Conservation (phyloP, 805 yeast genomes). For the Saccharomycopsis vini region DNA sequence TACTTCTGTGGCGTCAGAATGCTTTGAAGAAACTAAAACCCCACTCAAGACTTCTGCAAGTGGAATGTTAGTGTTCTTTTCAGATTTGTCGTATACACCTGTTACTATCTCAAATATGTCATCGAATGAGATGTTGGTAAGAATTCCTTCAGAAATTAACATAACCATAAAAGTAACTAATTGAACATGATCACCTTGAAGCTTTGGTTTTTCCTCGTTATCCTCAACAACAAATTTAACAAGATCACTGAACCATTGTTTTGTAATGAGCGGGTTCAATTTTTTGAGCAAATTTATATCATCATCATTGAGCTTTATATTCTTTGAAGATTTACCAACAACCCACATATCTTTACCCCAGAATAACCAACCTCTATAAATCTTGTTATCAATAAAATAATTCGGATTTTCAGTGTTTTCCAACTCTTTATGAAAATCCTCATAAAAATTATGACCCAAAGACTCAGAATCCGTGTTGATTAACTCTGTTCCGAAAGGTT, state of each 20-base stretch:
- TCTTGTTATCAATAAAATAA: conserved; percentile 50
- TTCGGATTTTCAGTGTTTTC: conserved; percentile 35
- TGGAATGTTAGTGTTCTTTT: conserved; percentile 68
- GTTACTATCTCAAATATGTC: conserved; percentile 46
- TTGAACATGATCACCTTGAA: conserved; percentile 56
- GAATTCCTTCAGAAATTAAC: conserved; percentile 38
- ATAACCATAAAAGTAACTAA: conserved; percentile 43
- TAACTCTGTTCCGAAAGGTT: conserved; percentile 29
- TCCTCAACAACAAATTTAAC: conserved; percentile 49
- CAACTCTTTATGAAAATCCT: conserved; percentile 44
- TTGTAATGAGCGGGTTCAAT: conserved; percentile 39
- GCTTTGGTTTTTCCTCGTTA: conserved; percentile 59
- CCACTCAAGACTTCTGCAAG: conserved; percentile 65
- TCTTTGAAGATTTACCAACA: too few relatives aligned
- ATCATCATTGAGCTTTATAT: conserved; percentile 21
- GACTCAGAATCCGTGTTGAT: conserved; percentile 34
- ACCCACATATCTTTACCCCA: conserved; percentile 58
- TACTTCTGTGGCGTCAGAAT: conserved; percentile 24
- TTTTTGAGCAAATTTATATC: conserved; percentile 36
- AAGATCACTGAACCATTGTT: conserved; percentile 49
- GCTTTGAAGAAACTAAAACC: conserved; percentile 40
- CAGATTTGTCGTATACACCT: conserved; percentile 49
- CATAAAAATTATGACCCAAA: conserved; percentile 27
- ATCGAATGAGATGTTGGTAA: conserved; percentile 34
- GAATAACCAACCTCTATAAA: conserved; percentile 59